Conservation (phyloP, 192 early-diverging fungal genomes). For the Coemansia brasiliensis region DNA sequence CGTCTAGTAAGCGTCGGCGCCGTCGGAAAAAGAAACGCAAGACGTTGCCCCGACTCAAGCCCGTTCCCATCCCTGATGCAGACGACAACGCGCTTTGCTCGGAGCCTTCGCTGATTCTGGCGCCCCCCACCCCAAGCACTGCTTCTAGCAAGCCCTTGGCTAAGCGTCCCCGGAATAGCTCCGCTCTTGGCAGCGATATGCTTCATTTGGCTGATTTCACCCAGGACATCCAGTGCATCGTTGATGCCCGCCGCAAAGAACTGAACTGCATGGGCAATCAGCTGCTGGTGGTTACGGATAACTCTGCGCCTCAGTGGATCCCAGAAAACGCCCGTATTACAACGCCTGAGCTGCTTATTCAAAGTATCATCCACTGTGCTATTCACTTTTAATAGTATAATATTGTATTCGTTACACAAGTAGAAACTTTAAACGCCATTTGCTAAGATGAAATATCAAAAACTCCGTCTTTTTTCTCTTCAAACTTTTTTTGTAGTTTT, state of each 20-base stretch:
- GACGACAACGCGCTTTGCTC: background rate
- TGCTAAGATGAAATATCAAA: background rate
- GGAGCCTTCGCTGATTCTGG: constrained; percentile 27
- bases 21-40: constrained; percentile 3
- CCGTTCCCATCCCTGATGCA: background rate
- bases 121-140: background rate
- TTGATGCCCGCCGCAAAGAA: constrained; percentile 20
- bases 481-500: background rate
- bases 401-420: background rate
- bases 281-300: constrained; percentile 10
- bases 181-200: background rate
- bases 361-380: constrained; percentile 42
- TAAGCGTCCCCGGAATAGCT: constrained; percentile 8
- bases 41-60: constrained; percentile 10
- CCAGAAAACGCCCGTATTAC: background rate
- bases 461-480: background rate
- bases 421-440: background rate
- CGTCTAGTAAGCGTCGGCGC: background rate
- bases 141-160: background rate
- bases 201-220: constrained; percentile 15
- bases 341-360: constrained; percentile 37
- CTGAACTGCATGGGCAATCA: constrained; percentile 6
- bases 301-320: background rate
- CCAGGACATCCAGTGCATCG: constrained; percentile 7
- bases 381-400: constrained; percentile 13